These are phyloP conservation scores for Aspergillus brasiliensis DNA, from an alignment of 2,329 filamentous ascomycete genomes.

Conservation along the genomic window DNA sequence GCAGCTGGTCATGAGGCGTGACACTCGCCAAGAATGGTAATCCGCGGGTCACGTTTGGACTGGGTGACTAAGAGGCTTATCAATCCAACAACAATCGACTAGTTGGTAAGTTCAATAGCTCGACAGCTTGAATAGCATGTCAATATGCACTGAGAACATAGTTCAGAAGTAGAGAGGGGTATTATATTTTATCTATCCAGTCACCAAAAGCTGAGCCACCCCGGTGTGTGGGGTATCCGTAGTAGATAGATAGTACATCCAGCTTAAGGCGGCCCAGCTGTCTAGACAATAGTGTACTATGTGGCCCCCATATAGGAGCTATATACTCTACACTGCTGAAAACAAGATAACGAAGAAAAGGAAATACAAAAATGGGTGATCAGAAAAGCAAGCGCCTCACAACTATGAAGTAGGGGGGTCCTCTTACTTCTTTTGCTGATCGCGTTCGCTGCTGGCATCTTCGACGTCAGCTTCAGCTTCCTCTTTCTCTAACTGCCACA, in stretches of 20 bases:
- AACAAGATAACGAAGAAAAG: slow-evolving; percentile 9
- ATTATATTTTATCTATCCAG: slow-evolving; percentile 20
- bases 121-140: background rate
- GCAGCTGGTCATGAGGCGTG: slow-evolving; percentile 8
- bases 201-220: slow-evolving; percentile 5
- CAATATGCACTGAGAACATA: background rate
- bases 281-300: slow-evolving; percentile 7
- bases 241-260: slow-evolving; percentile 15
- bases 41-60: slow-evolving; percentile 8
- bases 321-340: slow-evolving; percentile 10
- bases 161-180: slow-evolving; percentile 15
- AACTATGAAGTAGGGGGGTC: background rate
- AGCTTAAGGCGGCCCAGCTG: slow-evolving; percentile 5
- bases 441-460: slow-evolving; percentile 6
- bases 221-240: background rate
- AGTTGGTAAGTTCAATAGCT: no score
- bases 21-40: slow-evolving; percentile 10
- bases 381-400: background rate
- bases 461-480: slow-evolving; percentile 37
- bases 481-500: slow-evolving; percentile 50
- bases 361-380: slow-evolving; percentile 1
- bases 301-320: slow-evolving; percentile 3
- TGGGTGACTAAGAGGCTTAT: slow-evolving; percentile 16
- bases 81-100: background rate
- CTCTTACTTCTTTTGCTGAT: slow-evolving; percentile 9